Evolutionary conservation across 176 grass and related monocot species (phyloP).

Genomic region (Calamus simplicifolius): DNA sequence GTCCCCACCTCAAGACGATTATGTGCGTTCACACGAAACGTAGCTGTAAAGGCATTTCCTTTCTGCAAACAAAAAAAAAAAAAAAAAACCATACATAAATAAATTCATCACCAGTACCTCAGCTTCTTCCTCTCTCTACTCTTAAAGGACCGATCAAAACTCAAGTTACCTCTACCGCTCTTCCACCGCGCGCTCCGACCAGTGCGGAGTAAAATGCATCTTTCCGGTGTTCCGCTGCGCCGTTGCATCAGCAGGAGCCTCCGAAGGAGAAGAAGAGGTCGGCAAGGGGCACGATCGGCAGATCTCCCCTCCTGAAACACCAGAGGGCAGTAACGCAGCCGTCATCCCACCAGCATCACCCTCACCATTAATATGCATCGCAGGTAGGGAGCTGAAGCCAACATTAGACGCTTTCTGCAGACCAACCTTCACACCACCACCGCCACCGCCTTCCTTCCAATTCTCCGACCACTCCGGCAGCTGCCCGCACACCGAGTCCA

Average conservation of each 20-base stretch:
- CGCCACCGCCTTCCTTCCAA: conserved; percentile 24
- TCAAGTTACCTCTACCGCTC: conserved; percentile 64
- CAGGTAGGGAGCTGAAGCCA: conserved; percentile 64
- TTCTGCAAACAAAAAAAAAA: conserved; percentile 31
- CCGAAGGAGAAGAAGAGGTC: conserved; percentile 17
- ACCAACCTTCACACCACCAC: conserved; percentile 1
- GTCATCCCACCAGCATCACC: conserved; percentile 8
- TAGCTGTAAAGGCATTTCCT: conserved; percentile 58
- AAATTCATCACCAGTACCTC: too few species aligned
- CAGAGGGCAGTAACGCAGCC: not conserved
- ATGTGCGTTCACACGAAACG: conserved; percentile 77
- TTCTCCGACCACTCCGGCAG: not conserved
- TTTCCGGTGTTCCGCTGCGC: not conserved
- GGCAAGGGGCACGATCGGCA: conserved; percentile 48
- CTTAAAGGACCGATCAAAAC: conserved; percentile 2
- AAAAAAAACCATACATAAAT: not conserved
- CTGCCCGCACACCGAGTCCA: conserved; percentile 3
- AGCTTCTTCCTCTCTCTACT: not conserved
- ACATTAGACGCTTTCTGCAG: conserved; percentile 2
- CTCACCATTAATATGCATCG: conserved; percentile 26
- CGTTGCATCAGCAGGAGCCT: not conserved
- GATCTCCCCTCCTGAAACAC: conserved; percentile 20
- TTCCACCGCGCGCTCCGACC: conserved; percentile 47
- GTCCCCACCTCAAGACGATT: conserved; percentile 61
- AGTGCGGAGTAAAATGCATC: conserved; percentile 62